Conservation (phyloP, 2,329 filamentous ascomycete genomes). For the Fusarium camptoceras region DNA sequence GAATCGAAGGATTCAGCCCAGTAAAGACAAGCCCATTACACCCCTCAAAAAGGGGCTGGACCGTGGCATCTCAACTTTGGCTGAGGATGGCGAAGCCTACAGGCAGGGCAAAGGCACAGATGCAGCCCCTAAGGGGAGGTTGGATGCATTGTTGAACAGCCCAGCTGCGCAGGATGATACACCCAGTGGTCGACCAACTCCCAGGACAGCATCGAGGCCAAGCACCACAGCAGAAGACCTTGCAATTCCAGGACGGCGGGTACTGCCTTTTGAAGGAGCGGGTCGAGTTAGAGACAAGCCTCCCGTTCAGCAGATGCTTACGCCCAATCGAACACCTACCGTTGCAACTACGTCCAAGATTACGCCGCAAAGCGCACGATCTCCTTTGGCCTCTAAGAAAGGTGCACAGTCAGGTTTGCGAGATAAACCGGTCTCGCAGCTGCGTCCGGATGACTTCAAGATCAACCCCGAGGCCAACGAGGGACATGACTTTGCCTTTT, state of each 20-base stretch:
- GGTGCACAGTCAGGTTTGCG: constrained; percentile 61
- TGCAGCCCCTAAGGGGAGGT: constrained; percentile 44
- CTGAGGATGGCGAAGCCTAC: constrained; percentile 61
- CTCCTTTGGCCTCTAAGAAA: constrained; percentile 31
- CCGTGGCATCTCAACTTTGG: constrained; percentile 57
- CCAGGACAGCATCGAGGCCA: constrained; percentile 37
- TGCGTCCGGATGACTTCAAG: constrained; percentile 81
- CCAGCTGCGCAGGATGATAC: constrained; percentile 41
- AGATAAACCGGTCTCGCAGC: constrained; percentile 64
- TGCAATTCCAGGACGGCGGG: constrained; percentile 55
- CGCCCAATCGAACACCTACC: constrained; percentile 10
- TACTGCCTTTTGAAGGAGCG: constrained; percentile 53
- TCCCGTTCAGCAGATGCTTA: constrained; percentile 20
- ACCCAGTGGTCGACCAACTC: constrained; percentile 44
- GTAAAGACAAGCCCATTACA: constrained; percentile 36
- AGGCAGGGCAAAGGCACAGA: constrained; percentile 23
- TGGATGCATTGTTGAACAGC: constrained; percentile 52
- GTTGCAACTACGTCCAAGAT: constrained; percentile 17
- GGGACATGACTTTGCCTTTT: constrained; percentile 77
- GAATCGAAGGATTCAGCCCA: constrained; percentile 48
- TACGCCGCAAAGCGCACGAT: constrained; percentile 26
- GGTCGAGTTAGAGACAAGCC: constrained; percentile 23
- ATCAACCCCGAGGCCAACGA: constrained; percentile 80
- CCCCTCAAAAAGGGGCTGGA: constrained; percentile 45
- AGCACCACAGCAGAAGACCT: constrained; percentile 40